Percentiles rank a stretch among this genome's conserved stretches.
phyloP scores from a whole-genome alignment of 352 stramenopile genomes.

The Albugo laibachii region DNA sequence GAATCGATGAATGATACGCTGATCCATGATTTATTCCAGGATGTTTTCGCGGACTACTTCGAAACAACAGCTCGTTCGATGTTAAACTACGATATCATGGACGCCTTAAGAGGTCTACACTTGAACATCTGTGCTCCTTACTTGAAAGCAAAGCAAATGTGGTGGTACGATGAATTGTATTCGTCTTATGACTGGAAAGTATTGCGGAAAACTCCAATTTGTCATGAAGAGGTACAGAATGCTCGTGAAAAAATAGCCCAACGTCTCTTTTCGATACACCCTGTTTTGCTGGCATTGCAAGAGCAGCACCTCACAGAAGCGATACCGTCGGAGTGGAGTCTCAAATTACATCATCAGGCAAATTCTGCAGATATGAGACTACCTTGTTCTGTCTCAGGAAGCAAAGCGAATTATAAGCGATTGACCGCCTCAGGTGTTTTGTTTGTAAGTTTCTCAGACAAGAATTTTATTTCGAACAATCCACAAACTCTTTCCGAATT shows the following conservation, averaged over 20 bases:
- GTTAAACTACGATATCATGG: constrained; percentile 76
- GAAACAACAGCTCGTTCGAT: constrained; percentile 57
- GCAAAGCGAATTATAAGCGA: neutral
- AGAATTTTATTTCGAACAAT: constrained; percentile 38
- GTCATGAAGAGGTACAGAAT: constrained; percentile 16
- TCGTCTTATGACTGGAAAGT: constrained; percentile 58
- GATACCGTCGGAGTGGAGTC: constrained; percentile 48
- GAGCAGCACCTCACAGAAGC: constrained; percentile 72
- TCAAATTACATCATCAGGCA: constrained; percentile 13
- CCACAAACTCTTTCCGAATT: constrained; percentile 75
- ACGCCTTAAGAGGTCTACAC: constrained; percentile 33
- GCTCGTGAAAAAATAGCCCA: neutral
- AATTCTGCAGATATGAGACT: too few relatives aligned
- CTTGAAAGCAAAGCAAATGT: constrained; percentile 58
- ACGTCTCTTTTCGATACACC: constrained; percentile 42
- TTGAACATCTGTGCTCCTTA: constrained; percentile 75
- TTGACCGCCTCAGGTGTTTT: constrained; percentile 46
- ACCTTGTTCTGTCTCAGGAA: too few relatives aligned
- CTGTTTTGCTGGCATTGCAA: constrained; percentile 72
- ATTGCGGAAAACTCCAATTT: constrained; percentile 54
- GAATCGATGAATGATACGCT: constrained; percentile 43
- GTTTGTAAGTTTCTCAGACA: constrained; percentile 61
- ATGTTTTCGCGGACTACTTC: constrained; percentile 62
- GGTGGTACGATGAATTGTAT: constrained; percentile 70
- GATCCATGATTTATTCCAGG: constrained; percentile 53